Base-by-base conservation (phyloP, 371 early-diverging fungal species). In the Smittium mucronatum region DNA sequence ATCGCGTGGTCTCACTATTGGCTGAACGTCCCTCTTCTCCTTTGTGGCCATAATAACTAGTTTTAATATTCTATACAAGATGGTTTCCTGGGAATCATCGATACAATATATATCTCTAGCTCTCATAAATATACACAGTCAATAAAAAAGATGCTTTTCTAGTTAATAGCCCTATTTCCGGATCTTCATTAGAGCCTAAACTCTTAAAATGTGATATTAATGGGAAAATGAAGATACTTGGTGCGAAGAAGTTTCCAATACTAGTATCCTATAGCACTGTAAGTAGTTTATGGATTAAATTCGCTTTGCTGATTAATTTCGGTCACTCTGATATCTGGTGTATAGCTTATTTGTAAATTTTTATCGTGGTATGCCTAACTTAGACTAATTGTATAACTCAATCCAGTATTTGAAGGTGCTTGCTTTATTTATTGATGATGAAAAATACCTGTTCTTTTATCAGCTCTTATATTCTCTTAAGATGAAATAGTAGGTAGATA, bases 41-140 rank as follows among this genome's bases (percentile, higher is more conserved):
- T 64, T 76, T 72, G 58, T 75, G 68, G 34, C 32, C 58, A 26
- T n/a, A 74, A 60, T 61, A n/a, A 61, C 63, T 16, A 61, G 32
- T n/a, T 61, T 33, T 30, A 61, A 16, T 16, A 16, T 30, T 30
- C 32, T 33, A 16, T 61, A 5, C 5, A 30, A 15, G 5, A n/a
- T 61, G 28, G 28, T 33, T 5, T 5, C n/a, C 63, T 61, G 28
- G 5, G 63, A 5, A n/a, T 61, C 63, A 34, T 73, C 71, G 8
- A 74, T 73, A 28, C 71, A 69, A 15, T 73, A 70, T 5, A 73
- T 67, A 57, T 78, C 78, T 8, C 74, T 69, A 1, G 75, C 75
- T 1, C 73, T 67, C 5, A 78, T 47, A 58, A 78, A 78, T 11
- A n/a, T 58, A 74, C 33, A 71, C 60, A 0, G 70, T 68, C 0